Conservation (phyloP, 129 eudicot genomes). For the Silybum marianum region DNA sequence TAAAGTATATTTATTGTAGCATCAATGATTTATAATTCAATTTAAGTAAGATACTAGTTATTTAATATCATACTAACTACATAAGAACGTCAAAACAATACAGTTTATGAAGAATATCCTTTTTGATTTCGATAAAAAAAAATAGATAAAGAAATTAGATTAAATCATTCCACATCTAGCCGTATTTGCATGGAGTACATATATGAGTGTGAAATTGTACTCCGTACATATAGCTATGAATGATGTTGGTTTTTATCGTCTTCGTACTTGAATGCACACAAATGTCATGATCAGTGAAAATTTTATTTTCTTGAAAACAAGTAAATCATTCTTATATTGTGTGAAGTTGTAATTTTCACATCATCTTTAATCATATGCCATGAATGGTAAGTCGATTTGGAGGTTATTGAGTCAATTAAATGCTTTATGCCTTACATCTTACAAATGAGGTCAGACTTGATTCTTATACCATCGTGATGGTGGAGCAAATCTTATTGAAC, state of each 20-base stretch:
- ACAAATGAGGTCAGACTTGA: background rate
- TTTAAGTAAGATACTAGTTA: too few relatives aligned
- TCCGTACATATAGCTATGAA: too few relatives aligned
- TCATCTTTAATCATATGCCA: background rate
- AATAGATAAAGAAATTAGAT: background rate
- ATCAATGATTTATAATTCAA: background rate
- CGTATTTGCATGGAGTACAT: background rate
- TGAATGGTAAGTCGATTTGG: background rate
- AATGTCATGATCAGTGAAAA: background rate
- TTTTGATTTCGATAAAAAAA: background rate
- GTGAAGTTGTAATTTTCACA: background rate
- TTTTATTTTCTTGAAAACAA: background rate
- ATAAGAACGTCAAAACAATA: background rate
- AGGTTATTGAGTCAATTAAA: background rate
- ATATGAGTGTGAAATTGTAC: background rate
- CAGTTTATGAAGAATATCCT: background rate
- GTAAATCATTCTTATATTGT: background rate
- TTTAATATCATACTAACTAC: background rate
- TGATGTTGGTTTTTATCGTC: background rate
- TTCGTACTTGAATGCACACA: background rate
- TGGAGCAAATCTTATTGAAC: background rate
- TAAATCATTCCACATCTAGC: too few relatives aligned
- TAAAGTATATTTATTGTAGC: background rate
- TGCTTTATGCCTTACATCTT: background rate
- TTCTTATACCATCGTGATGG: background rate